Conservation (phyloP, 2,329 filamentous ascomycete genomes). For the Nemania sp. region DNA sequence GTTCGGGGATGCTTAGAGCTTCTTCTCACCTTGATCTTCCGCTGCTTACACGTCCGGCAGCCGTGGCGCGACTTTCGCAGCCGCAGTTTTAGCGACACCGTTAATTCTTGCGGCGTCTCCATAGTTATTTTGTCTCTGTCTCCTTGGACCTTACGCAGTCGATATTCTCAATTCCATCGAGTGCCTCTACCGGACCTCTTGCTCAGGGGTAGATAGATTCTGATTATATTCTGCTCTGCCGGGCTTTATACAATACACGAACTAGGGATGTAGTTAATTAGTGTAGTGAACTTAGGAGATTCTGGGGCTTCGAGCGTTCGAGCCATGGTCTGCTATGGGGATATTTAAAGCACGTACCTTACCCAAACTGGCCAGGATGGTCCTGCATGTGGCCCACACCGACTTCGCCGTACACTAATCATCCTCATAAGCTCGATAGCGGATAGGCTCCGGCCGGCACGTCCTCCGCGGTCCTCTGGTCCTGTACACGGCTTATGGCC, state of each 20-base stretch:
- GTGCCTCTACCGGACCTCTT: no score
- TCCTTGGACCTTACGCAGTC: background rate
- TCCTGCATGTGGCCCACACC: background rate
- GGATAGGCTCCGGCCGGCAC: conserved; percentile 15
- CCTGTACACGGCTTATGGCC: no score
- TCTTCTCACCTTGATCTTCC: conserved; percentile 21
- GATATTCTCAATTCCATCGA: no score
- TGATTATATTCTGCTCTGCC: no score
- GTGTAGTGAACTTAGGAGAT: background rate
- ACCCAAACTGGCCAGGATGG: conserved; percentile 5
- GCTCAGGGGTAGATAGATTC: no score
- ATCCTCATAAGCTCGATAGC: conserved; percentile 8
- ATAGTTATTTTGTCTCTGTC: background rate
- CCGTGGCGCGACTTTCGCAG: conserved; percentile 22
- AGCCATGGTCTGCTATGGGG: background rate
- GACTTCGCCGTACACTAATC: conserved; percentile 14
- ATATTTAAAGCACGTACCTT: conserved; percentile 5
- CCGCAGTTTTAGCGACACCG: conserved; percentile 8
- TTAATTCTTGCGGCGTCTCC: conserved; percentile 5
- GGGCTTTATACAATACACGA: no score
- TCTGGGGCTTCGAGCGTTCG: background rate
- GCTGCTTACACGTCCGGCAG: conserved; percentile 19
- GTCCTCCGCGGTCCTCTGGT: no score
- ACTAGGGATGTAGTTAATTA: no score
- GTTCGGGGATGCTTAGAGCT: background rate